phyloP scores from a whole-genome alignment of 2,329 filamentous ascomycete genomes.

The Colletotrichum sp. region DNA sequence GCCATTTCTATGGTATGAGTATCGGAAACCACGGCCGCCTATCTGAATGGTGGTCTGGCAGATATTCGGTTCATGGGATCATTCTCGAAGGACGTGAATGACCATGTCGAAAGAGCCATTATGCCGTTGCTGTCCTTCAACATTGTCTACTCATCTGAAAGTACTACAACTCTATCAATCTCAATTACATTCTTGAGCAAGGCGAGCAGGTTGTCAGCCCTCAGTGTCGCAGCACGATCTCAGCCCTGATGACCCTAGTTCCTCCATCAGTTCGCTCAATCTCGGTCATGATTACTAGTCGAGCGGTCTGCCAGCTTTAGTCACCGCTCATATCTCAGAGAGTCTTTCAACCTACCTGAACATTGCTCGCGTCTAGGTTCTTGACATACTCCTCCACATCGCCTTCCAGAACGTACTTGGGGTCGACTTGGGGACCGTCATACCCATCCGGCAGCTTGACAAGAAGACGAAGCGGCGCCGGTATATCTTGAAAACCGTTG shows the following conservation, averaged over 20 bases:
- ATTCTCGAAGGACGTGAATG: no score
- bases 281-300: neutral
- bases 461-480: neutral
- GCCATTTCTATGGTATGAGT: neutral
- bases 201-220: rapidly evolving
- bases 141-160: no score
- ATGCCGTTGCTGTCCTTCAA: no score
- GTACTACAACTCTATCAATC: rapidly evolving
- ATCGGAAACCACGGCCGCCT: neutral
- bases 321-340: neutral
- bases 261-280: rapidly evolving
- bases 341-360: neutral
- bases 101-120: no score
- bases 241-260: neutral
- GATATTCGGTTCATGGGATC: no score
- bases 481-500: neutral
- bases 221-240: rapidly evolving
- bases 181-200: rapidly evolving
- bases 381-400: neutral
- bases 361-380: neutral
- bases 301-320: neutral
- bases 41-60: neutral
- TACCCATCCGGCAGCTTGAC: neutral
- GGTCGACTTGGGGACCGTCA: neutral
- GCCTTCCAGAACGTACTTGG: neutral